Conservation (phyloP, 148 eudicot genomes). For the Silene latifolia region DNA sequence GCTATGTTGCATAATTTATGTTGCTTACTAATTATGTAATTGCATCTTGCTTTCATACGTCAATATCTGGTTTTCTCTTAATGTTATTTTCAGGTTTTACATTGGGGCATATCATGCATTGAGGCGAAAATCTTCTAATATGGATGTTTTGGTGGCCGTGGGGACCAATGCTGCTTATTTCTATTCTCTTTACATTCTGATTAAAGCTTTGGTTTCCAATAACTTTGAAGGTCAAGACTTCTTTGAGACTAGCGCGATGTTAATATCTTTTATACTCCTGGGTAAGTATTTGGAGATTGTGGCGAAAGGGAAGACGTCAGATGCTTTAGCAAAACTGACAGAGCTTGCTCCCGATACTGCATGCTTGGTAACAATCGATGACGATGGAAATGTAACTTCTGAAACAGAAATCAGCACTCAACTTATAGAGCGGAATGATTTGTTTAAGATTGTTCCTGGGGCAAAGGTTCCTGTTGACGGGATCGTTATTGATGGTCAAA, state of each 20-base stretch:
- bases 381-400: slow-evolving; percentile 64
- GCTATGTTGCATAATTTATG: slow-evolving; percentile 1
- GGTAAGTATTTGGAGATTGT: slow-evolving; percentile 94
- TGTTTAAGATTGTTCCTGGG: slow-evolving; percentile 90
- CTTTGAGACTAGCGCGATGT: slow-evolving; percentile 97
- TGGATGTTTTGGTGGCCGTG: slow-evolving; percentile 96
- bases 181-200: slow-evolving; percentile 68
- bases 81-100: slow-evolving; percentile 64
- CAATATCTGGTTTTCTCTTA: slow-evolving; percentile 1
- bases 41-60: neutral
- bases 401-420: slow-evolving; percentile 81
- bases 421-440: slow-evolving; percentile 78
- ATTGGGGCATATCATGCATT: slow-evolving; percentile 86
- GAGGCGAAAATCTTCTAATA: slow-evolving; percentile 84
- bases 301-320: slow-evolving; percentile 97
- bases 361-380: slow-evolving; percentile 54
- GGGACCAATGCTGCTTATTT: slow-evolving; percentile 99
- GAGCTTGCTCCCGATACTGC: slow-evolving; percentile 94
- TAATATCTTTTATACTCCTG: slow-evolving; percentile 88
- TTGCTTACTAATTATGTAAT: neutral
- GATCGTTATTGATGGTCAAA: slow-evolving; percentile 71
- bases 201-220: slow-evolving; percentile 58
- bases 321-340: slow-evolving; percentile 87
- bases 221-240: slow-evolving; percentile 83
- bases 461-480: slow-evolving; percentile 93